These are phyloP conservation scores for Nothopassalora personata DNA, from an alignment of 2,329 filamentous ascomycete genomes.

Conservation along the genomic window DNA sequence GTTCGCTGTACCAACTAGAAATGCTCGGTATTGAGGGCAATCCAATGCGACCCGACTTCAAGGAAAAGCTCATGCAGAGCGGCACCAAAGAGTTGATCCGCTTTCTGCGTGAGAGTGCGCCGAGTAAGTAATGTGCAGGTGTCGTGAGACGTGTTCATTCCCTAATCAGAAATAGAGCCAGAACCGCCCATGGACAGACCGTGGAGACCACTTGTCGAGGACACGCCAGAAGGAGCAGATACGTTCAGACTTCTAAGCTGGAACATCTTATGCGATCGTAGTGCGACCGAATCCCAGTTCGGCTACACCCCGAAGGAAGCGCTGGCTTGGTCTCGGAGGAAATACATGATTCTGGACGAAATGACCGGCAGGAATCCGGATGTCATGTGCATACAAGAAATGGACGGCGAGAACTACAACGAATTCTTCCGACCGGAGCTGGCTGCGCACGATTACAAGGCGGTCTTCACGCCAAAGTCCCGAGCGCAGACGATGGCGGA, in stretches of 20 bases:
- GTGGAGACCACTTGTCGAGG: constrained; percentile 67
- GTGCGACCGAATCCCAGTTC: constrained; percentile 77
- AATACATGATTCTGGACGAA: constrained; percentile 76
- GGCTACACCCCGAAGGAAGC: constrained; percentile 83
- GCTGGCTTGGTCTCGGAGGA: constrained; percentile 81
- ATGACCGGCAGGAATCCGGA: constrained; percentile 75
- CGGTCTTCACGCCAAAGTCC: constrained; percentile 85
- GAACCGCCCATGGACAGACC: constrained; percentile 70
- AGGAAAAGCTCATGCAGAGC: constrained; percentile 77
- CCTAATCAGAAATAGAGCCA: constrained; percentile 54
- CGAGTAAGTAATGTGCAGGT: constrained; percentile 54
- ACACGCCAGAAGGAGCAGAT: constrained; percentile 45
- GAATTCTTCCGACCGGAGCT: constrained; percentile 85
- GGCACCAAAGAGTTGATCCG: constrained; percentile 82
- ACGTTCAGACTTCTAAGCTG: constrained; percentile 83
- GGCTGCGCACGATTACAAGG: constrained; percentile 84
- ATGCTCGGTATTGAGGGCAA: constrained; percentile 91
- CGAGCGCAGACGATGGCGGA: constrained; percentile 88
- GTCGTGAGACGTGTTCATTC: not conserved
- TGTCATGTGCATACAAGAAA: constrained; percentile 88
- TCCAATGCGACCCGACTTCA: constrained; percentile 65
- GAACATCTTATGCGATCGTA: constrained; percentile 94
- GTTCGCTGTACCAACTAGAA: constrained; percentile 81
- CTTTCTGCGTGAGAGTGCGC: constrained; percentile 75
- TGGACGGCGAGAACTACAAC: constrained; percentile 86